Base-by-base conservation (phyloP, 768 basidiomycete species). In the Pulveroboletus sp. region DNA sequence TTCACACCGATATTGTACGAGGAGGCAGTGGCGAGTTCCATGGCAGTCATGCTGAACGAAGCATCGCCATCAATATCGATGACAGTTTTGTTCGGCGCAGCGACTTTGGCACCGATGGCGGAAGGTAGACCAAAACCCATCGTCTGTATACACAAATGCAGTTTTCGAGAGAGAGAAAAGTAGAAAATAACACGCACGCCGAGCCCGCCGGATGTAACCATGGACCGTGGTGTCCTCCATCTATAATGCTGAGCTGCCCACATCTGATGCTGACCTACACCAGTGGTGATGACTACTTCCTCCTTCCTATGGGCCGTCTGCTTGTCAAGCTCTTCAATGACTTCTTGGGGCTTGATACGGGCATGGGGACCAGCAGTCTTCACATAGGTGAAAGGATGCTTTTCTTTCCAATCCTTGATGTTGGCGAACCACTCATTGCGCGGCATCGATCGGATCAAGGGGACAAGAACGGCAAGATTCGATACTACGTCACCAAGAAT, bases 201-300 rank as follows among this genome's bases (percentile, higher is more conserved):
- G 17, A 97, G 80, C 56, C 95, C 95, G 57, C 95, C 95, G 31
- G 90, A 93, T 13, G 93, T 92, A 47, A 95, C 83, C 86, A 97
- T 79, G 40, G 89, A 78, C 37, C 84, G 78, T 0, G 96, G 96
- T 43, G 86, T 72, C 53, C 73, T 87, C 94, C 94, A 99, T 51
- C 94, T 77, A 71, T 82, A 98, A 67, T 86, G 77, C 69, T 99
- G 96, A 37, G 90, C 91, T 2, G 95, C 95, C 93, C 93, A 98
- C 96, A 98, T 98, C 71, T 99, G 95, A 72, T 98, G 96, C 68
- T 99, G 96, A 8, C 96, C 96, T 18, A 99, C 96, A 59, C 96
- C 96, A 14, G 96, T 99, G 10, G 91, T 70, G 46, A 99, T 71
- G 62, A 99, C 72, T 35, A 96, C 79, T 21, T 97, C 83, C 50